Base-by-base conservation (phyloP, 192 early-diverging fungal genomes). In the Coemansia sp. region DNA sequence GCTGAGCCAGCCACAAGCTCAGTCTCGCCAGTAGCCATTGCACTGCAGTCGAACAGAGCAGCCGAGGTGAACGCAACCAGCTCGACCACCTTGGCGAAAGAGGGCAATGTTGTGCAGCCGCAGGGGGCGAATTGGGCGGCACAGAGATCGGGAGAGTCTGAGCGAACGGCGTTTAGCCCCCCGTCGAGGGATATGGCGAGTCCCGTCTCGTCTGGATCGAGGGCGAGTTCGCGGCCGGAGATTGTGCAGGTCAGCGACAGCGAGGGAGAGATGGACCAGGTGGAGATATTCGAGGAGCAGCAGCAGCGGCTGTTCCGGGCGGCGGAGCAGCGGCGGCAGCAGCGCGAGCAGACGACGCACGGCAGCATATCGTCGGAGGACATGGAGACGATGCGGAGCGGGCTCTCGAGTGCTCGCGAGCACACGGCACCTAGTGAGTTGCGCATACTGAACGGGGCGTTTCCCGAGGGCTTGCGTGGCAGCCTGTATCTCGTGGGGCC, bases 401-500 rank as follows among this genome's bases (percentile, higher is more conserved):
- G 87, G 11, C 70, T 91, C 54, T 84, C 76, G 8, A 91, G 87
- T 60, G 87, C 84, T 0, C 72, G 73, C 21, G 86, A 86, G 51
- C 84, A 78, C 31, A 59, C 72, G 5, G 42, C 37, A 1, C 81
- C 86, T 21, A 70, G 69, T 3, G 72, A 84, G 33, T 62, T 91
- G 37, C 70, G 70, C 14, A 77, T 91, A 10, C 68, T 78, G 0
- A 74, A 76, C 35, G 91, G 91, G 6, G 60, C 79, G 6, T 80
- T 89, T 29, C 91, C 91, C 6, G 85, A 87, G 16, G 89, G 89
- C 72, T 66, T 93, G 57, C 85, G 77, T 51, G 89, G 87, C 39
- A 89, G 88, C 67, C 78, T 88, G 36, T 91, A 85, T 35, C 84
- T 88, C 27, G 69, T 93, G 16, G 90, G 88, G 2, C 90, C 90